A percentile compares a stretch with the other conserved stretches of the same genome.
phyloP scores from a whole-genome alignment of 768 basidiomycete species.

The Terana coerulea region DNA sequence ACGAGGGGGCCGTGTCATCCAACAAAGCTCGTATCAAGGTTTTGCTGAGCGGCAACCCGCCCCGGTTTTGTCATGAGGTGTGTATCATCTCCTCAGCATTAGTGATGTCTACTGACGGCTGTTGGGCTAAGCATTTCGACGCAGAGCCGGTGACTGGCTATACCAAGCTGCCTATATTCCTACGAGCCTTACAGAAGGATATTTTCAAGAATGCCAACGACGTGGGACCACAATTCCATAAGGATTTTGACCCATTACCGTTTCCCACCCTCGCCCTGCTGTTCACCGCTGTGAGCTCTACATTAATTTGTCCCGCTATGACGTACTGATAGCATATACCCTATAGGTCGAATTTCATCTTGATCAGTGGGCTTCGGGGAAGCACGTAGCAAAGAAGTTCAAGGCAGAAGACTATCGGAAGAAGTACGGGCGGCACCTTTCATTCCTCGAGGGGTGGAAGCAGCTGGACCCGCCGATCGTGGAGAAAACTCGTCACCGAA shows the following conservation, averaged over 20 bases:
- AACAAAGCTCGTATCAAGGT: neutral
- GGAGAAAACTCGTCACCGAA: neutral
- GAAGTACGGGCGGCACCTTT: neutral
- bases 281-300: neutral
- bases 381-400: neutral
- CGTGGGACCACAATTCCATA: neutral
- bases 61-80: neutral
- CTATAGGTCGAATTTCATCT: neutral
- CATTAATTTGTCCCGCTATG: too few species aligned
- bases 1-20: too few species aligned
- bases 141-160: neutral
- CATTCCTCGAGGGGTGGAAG: neutral
- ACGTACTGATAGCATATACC: too few species aligned
- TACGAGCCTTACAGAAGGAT: neutral
- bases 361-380: neutral
- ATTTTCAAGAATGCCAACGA: neutral
- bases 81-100: neutral
- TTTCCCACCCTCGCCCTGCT: neutral
- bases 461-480: neutral
- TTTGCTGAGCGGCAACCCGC: neutral
- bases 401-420: neutral
- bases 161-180: neutral
- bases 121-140: neutral
- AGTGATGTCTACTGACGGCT: neutral
- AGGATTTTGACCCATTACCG: neutral